Evolutionary conservation across 129 eudicot genomes (phyloP), one percentile per base, ranked within the genome.

Genomic region (Lactuca saligna): DNA sequence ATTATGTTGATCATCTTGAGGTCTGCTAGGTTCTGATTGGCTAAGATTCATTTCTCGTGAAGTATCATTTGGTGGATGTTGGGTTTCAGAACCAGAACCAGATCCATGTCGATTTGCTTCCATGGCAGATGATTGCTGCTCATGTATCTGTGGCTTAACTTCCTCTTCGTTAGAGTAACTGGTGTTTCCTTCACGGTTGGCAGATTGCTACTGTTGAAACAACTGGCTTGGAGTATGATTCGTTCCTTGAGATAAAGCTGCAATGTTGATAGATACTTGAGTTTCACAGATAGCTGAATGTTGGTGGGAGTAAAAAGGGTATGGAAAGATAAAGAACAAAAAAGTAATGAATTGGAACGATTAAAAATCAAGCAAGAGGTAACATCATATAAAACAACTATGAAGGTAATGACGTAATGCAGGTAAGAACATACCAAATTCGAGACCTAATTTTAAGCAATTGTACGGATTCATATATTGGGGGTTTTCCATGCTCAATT

Each of bases 121-220:
- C 63, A 64, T 44, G 61, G 70, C 75, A 75, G 88, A 78, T 38
- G 86, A 48, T 34, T 63, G 81, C 53, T 70, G 87, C 42, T 76
- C 87, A 7, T 73, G 82, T 57, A 64, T 87, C 54, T 74, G 77
- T 8, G 66, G 54, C 33, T 50, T 62, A 17, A 65, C 63, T 46
- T 82, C 91, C 55, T 84, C 84, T 59, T 81, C 87, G 44, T 72
- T 73, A 51, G 67, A 82, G 65, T 54, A 67, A 41, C 53, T 70
- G 48, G 61, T 70, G 62, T 48, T 84, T 80, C 80, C 86, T 48
- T 87, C 87, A 37, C 76, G 85, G 56, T 50, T 77, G 15, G 95
- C 66, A 61, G 86, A 70, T 60, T 91, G 86, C 97, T 95, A 91
- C 29, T 79, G 91, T n/a, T 84, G 68, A 76, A 72, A 78, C 65